Base-by-base conservation (phyloP, 495 filamentous ascomycete species). In the Talaromyces liani region DNA sequence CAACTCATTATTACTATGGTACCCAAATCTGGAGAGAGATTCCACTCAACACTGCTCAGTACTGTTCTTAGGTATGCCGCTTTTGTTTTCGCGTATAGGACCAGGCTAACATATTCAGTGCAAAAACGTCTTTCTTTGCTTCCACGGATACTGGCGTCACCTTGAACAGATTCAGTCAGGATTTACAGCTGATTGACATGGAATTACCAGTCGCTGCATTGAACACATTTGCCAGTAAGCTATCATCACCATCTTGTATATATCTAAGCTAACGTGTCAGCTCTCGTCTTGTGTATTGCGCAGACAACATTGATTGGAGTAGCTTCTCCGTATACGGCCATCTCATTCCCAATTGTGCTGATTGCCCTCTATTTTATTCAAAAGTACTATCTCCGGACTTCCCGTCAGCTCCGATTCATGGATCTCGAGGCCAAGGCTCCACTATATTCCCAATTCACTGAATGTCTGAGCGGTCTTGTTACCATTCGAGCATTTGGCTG, bases 401-500 rank as follows among this genome's bases (percentile, higher is more conserved):
- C 85, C 2, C 79, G 82, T 5, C 85, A 87, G 64, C 60, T 88
- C 3, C 79, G 85, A 20, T 65, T 87, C 0, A 68, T 88, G 2
- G 85, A 87, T 61, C 78, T 85, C 6, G 80, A 86, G 64, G 70
- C 76, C 8, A 82, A 82, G 65, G 72, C 75, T 6, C 89, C 88
- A 0, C 81, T 93, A 0, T 92, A 90, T 68, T 87, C 91, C 58
- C 84, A 86, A 51, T 91, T 93, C 65, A 78, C 83, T 0, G 85
- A 87, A 10, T 80, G 83, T 0, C 75, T 91, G 4, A 79, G 80
- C 0, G 91, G 90, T 14, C 80, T 91, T 0, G 71, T 83, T 29
- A 91, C 86, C 12, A 90, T 94, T 62, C 85, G 90, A 10, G 85
- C 87, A 1, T 92, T 88, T 68, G 83, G 81, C 58, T 90, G 89